Conservation (phyloP, 176 grass and related monocot genomes). For the Zoysia japonica region DNA sequence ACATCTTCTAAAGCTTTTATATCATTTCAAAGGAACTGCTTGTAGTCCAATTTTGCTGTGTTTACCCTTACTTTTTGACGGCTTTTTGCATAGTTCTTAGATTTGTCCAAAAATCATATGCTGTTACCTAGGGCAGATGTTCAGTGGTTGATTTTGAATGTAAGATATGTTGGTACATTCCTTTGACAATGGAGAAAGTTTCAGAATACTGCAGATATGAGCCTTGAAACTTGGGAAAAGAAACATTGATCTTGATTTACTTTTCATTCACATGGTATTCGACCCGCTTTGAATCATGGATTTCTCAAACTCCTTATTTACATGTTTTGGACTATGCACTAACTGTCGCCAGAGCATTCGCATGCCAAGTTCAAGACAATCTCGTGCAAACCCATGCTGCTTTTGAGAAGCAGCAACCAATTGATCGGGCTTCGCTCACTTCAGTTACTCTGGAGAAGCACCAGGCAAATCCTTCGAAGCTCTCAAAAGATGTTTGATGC, state of each 20-base stretch:
- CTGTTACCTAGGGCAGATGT: constrained; percentile 7
- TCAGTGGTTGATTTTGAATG: neutral
- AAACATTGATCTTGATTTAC: neutral
- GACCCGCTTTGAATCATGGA: too few species aligned
- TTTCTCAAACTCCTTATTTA: too few species aligned
- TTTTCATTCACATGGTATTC: too few species aligned
- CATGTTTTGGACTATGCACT: too few species aligned
- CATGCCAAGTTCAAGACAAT: too few species aligned
- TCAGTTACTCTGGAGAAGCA: neutral
- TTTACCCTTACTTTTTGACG: neutral
- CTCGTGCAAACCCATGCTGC: too few species aligned
- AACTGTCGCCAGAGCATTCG: too few species aligned
- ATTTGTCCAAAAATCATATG: constrained; percentile 10
- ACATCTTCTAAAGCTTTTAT: neutral
- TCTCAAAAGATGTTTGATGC: neutral
- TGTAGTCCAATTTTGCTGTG: constrained; percentile 45
- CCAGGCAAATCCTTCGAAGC: neutral
- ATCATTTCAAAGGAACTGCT: constrained; percentile 23
- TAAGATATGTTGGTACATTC: constrained; percentile 36
- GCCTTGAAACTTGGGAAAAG: neutral
- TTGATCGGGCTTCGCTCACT: too few species aligned
- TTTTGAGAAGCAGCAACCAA: too few species aligned
- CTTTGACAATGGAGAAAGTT: neutral
- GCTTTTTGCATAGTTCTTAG: constrained; percentile 43
- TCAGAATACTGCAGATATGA: neutral